Evolutionary conservation across 129 eudicot genomes (phyloP).

Genomic region (Ambrosia artemisiifolia): DNA sequence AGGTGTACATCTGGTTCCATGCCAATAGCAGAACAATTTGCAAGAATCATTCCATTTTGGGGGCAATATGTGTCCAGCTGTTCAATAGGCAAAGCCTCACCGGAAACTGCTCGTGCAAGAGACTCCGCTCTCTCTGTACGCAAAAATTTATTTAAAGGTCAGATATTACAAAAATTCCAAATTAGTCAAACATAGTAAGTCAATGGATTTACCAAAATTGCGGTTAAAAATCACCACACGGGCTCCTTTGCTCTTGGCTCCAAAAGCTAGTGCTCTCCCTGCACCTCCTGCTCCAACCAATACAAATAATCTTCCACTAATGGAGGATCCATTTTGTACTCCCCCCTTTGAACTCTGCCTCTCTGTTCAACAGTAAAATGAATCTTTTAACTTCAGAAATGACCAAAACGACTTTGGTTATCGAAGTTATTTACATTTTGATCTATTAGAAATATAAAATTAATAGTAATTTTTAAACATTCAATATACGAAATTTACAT

Average conservation of each 20-base stretch:
- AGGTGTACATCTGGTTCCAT: slow-evolving; percentile 69
- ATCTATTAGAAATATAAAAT: not conserved
- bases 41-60: slow-evolving; percentile 81
- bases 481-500: too few relatives aligned
- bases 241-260: slow-evolving; percentile 86
- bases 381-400: not conserved
- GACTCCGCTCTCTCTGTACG: slow-evolving; percentile 64
- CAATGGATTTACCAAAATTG: slow-evolving; percentile 47
- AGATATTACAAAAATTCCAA: slow-evolving; percentile 18
- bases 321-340: slow-evolving; percentile 50
- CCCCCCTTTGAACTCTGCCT: slow-evolving; percentile 40
- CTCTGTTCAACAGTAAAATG: slow-evolving; percentile 34
- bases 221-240: slow-evolving; percentile 79
- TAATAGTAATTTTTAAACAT: too few relatives aligned
- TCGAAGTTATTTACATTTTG: not conserved
- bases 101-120: slow-evolving; percentile 78
- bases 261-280: slow-evolving; percentile 84
- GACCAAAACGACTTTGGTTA: not conserved
- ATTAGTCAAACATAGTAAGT: not conserved
- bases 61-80: slow-evolving; percentile 47
- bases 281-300: slow-evolving; percentile 97
- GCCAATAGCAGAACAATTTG: slow-evolving; percentile 78
- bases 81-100: slow-evolving; percentile 66
- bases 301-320: slow-evolving; percentile 68
- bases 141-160: not conserved